These are phyloP conservation scores for Entelexis sorbosivorans DNA, from an alignment of 1,139 yeast genomes.

Conservation along the genomic window DNA sequence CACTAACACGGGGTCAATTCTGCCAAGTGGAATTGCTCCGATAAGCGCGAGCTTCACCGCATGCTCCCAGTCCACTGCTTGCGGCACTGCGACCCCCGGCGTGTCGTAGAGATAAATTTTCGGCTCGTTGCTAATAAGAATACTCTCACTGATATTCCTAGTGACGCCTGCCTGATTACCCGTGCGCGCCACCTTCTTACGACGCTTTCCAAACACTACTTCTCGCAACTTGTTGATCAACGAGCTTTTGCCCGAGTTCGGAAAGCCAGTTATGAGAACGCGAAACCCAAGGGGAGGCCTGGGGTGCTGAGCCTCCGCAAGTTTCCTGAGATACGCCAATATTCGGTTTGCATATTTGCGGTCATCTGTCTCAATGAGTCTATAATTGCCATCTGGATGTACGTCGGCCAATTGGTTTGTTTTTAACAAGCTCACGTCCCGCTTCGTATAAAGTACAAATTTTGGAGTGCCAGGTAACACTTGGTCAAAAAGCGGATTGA, in stretches of 20 bases:
- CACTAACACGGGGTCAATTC: slow-evolving; percentile 71
- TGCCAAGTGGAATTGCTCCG: slow-evolving; percentile 63
- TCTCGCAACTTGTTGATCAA: slow-evolving; percentile 63
- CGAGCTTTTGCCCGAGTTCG: slow-evolving; percentile 96
- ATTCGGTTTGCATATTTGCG: slow-evolving; percentile 43
- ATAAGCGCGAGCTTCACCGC: slow-evolving; percentile 68
- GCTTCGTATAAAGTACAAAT: slow-evolving; percentile 57
- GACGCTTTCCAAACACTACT: slow-evolving; percentile 36
- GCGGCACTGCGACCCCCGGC: slow-evolving; percentile 85
- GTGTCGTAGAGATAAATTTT: slow-evolving; percentile 72
- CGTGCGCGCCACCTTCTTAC: slow-evolving; percentile 63
- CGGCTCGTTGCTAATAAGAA: slow-evolving; percentile 52
- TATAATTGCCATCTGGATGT: slow-evolving; percentile 47
- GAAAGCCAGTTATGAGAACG: slow-evolving; percentile 81
- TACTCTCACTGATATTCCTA: slow-evolving; percentile 63
- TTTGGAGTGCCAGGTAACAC: slow-evolving; percentile 50
- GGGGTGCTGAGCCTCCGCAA: slow-evolving; percentile 29
- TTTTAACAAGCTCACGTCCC: slow-evolving; percentile 36
- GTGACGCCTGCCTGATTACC: slow-evolving; percentile 93
- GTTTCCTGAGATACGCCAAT: slow-evolving; percentile 38
- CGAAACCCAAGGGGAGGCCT: slow-evolving; percentile 77
- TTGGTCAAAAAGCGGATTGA: slow-evolving; percentile 69
- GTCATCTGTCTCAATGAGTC: slow-evolving; percentile 51
- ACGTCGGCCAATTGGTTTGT: slow-evolving; percentile 37
- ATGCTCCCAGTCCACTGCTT: slow-evolving; percentile 51